Percentiles rank a stretch among this genome's conserved stretches.
Evolutionary conservation across 2,329 filamentous ascomycete species (phyloP).

Genomic region (Alternaria sp.): DNA sequence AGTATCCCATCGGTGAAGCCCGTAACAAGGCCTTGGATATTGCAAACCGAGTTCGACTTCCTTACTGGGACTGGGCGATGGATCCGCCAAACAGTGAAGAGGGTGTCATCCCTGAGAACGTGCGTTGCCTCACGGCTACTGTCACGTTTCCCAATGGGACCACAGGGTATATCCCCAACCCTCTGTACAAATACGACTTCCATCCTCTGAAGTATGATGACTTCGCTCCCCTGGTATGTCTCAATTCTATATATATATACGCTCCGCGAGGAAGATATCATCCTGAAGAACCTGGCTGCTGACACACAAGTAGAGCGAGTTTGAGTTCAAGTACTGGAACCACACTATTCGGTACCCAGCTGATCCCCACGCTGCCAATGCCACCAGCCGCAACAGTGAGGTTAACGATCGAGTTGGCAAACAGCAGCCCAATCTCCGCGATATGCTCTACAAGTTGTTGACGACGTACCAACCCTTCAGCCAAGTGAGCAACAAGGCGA

Average conservation of each 20-base stretch:
- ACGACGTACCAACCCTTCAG: slow-evolving; percentile 42
- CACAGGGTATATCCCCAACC: slow-evolving; percentile 30
- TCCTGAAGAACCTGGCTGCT: background rate
- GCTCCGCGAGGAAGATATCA: background rate
- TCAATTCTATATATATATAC: background rate
- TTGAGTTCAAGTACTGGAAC: slow-evolving; percentile 42
- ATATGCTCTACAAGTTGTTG: slow-evolving; percentile 42
- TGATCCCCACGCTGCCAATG: slow-evolving; percentile 29
- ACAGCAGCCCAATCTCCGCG: slow-evolving; percentile 38
- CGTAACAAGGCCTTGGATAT: slow-evolving; percentile 28
- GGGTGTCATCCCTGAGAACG: slow-evolving; percentile 32
- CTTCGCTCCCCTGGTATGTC: slow-evolving; percentile 34
- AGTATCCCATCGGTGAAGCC: slow-evolving; percentile 31
- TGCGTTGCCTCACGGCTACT: slow-evolving; percentile 22
- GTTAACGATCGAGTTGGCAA: slow-evolving; percentile 32
- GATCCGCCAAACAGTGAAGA: slow-evolving; percentile 28
- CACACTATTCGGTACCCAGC: slow-evolving; percentile 37
- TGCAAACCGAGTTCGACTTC: slow-evolving; percentile 37
- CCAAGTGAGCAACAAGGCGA: slow-evolving; percentile 41
- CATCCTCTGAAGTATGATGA: slow-evolving; percentile 38
- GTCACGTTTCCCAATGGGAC: slow-evolving; percentile 41
- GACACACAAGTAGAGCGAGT: slow-evolving; percentile 25
- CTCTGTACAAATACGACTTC: slow-evolving; percentile 38
- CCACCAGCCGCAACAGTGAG: slow-evolving; percentile 38
- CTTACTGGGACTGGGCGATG: slow-evolving; percentile 46